phyloP scores from a whole-genome alignment of 192 early-diverging fungal species.

The Chytriomyces confervae region DNA sequence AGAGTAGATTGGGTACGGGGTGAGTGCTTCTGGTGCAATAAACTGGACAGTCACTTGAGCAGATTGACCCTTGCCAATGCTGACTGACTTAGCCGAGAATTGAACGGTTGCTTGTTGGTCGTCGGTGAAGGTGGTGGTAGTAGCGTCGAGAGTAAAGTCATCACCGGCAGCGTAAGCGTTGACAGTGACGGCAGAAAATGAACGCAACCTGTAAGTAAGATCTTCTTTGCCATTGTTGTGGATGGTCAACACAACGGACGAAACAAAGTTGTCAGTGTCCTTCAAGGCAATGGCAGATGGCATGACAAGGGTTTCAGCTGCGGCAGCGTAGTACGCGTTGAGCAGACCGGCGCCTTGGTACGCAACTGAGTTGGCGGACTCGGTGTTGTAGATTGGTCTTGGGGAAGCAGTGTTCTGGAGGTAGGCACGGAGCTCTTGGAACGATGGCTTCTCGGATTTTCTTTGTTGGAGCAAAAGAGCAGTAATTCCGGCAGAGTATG shows the following conservation, averaged over 20 bases:
- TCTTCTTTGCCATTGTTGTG: constrained; percentile 33
- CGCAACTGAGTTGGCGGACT: constrained; percentile 61
- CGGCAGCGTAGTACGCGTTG: constrained; percentile 67
- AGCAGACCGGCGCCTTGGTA: constrained; percentile 80
- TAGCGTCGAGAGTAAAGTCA: too few relatives aligned
- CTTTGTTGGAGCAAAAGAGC: constrained; percentile 67
- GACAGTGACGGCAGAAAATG: constrained; percentile 28
- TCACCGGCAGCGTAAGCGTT: background rate
- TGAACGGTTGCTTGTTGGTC: constrained; percentile 6
- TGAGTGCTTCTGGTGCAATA: constrained; percentile 32
- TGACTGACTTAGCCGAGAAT: background rate
- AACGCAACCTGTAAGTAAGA: constrained; percentile 31
- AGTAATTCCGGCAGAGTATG: constrained; percentile 73
- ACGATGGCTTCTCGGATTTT: constrained; percentile 38
- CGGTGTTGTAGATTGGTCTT: constrained; percentile 41
- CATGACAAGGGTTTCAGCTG: constrained; percentile 51
- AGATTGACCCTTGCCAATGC: constrained; percentile 36
- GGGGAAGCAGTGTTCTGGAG: constrained; percentile 62
- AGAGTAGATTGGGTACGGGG: background rate
- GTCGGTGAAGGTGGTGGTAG: constrained; percentile 26
- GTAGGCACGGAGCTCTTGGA: constrained; percentile 37
- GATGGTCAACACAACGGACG: constrained; percentile 21
- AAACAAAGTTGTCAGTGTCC: constrained; percentile 38
- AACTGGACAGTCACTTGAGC: constrained; percentile 35
- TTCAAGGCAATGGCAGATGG: constrained; percentile 53